Conservation (phyloP, 768 basidiomycete species). For the Mycena venus region DNA sequence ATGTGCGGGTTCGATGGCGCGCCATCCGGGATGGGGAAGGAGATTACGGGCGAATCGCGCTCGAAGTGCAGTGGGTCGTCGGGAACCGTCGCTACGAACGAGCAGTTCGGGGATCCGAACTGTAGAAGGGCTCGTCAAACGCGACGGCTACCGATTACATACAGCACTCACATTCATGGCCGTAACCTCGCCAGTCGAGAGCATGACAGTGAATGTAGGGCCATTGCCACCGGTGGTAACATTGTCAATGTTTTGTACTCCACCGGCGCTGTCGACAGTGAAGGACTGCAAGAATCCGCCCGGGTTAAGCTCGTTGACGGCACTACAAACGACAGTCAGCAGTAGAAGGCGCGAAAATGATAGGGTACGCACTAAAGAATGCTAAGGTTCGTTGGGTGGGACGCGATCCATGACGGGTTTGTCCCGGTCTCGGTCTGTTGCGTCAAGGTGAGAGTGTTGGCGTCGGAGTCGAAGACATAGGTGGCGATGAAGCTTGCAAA, state of each 20-base stretch:
- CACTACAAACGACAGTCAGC: slow-evolving; percentile 47
- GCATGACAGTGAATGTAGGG: slow-evolving; percentile 63
- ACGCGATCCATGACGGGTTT: slow-evolving; percentile 72
- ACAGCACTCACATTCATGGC: slow-evolving; percentile 62
- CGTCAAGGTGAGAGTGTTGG: slow-evolving; percentile 59
- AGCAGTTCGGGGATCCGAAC: slow-evolving; percentile 54
- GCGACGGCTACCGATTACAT: background rate
- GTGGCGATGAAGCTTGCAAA: slow-evolving; percentile 60
- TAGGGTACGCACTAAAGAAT: slow-evolving; percentile 66
- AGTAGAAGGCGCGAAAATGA: background rate
- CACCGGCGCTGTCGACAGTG: slow-evolving; percentile 56
- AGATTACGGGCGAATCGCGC: slow-evolving; percentile 53
- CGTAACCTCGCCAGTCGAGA: slow-evolving; percentile 69
- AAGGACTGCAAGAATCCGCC: slow-evolving; percentile 67
- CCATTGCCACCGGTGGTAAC: slow-evolving; percentile 60
- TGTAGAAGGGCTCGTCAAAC: slow-evolving; percentile 12
- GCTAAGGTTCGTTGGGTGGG: slow-evolving; percentile 65
- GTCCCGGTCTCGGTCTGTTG: slow-evolving; percentile 59
- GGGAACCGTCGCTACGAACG: slow-evolving; percentile 53
- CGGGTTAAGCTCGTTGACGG: slow-evolving; percentile 63
- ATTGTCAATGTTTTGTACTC: slow-evolving; percentile 56
- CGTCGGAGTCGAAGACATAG: slow-evolving; percentile 65
- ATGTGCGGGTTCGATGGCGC: slow-evolving; percentile 71
- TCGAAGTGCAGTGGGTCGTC: slow-evolving; percentile 52
- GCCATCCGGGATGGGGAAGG: slow-evolving; percentile 61